Percentiles rank a stretch among this genome's conserved stretches.
These are phyloP conservation scores for Bipolaris cookei DNA, from an alignment of 2,329 filamentous ascomycete species.

Conservation along the genomic window DNA sequence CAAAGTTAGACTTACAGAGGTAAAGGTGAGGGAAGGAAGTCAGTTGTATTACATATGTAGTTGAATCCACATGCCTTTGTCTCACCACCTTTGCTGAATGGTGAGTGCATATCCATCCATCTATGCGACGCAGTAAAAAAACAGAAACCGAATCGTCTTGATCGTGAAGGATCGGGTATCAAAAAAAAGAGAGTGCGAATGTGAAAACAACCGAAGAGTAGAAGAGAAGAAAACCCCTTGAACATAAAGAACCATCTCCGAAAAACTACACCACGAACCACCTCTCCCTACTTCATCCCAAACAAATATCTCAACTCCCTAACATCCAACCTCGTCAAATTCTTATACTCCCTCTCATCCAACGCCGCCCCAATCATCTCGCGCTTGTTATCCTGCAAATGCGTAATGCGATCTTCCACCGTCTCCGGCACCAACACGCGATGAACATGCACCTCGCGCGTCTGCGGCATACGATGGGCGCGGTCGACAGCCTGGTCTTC, in stretches of 20 bases:
- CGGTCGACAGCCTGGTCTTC: conserved; percentile 93
- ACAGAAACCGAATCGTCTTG: neutral
- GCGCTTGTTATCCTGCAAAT: conserved; percentile 79
- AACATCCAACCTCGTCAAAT: conserved; percentile 69
- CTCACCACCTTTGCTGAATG: neutral
- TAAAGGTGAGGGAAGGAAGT: too few relatives aligned
- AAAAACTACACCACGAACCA: too few relatives aligned
- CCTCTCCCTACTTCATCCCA: conserved; percentile 39
- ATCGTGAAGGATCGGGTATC: neutral
- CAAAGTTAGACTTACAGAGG: too few relatives aligned
- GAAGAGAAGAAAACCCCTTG: too few relatives aligned
- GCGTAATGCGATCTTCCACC: conserved; percentile 85
- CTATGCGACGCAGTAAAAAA: neutral
- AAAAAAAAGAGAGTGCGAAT: neutral
- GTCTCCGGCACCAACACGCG: conserved; percentile 77
- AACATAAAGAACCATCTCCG: too few relatives aligned
- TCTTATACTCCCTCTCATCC: conserved; percentile 73
- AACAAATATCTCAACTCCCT: conserved; percentile 76
- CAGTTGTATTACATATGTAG: too few relatives aligned
- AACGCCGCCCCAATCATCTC: conserved; percentile 78
- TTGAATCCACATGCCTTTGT: neutral
- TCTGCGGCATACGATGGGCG: conserved; percentile 85
- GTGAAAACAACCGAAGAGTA: neutral
- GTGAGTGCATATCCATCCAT: neutral
- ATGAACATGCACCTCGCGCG: conserved; percentile 75